Evolutionary conservation across 768 basidiomycete genomes (phyloP).

Genomic region (Cystobasidiopsis lactophilus): DNA sequence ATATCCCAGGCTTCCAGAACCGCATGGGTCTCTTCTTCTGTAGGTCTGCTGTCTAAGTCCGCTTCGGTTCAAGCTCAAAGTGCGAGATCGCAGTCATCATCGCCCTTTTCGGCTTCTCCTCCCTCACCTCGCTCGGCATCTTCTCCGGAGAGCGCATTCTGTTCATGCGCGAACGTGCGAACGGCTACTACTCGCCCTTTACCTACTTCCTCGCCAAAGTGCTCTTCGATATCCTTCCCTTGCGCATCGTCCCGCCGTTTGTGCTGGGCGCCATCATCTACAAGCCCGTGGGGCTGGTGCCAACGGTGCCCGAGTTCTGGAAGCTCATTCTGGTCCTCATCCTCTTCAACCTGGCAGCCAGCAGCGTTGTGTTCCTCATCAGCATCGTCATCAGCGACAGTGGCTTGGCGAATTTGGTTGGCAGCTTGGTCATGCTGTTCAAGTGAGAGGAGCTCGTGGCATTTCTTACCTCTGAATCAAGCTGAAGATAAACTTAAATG

Average conservation of each 20-base stretch:
- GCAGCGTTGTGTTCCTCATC: slow-evolving; percentile 69
- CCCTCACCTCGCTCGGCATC: slow-evolving; percentile 71
- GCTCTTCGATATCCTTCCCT: slow-evolving; percentile 84
- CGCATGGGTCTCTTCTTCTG: slow-evolving; percentile 81
- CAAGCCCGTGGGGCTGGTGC: slow-evolving; percentile 79
- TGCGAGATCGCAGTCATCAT: slow-evolving; percentile 35
- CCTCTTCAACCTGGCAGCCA: slow-evolving; percentile 87
- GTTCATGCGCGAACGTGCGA: slow-evolving; percentile 88
- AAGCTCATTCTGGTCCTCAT: slow-evolving; percentile 93
- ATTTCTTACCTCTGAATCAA: background rate
- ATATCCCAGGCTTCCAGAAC: slow-evolving; percentile 95
- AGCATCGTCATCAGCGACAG: slow-evolving; percentile 71
- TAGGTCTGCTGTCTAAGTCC: too few species aligned
- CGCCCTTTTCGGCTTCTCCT: slow-evolving; percentile 92
- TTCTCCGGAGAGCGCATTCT: slow-evolving; percentile 89
- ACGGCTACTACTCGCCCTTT: slow-evolving; percentile 91
- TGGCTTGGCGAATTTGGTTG: slow-evolving; percentile 77
- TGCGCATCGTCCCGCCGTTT: slow-evolving; percentile 82
- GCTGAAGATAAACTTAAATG: background rate
- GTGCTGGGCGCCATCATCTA: slow-evolving; percentile 93
- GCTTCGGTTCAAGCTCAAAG: too few species aligned
- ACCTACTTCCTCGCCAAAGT: slow-evolving; percentile 95
- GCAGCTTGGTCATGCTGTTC: slow-evolving; percentile 90
- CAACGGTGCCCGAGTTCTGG: slow-evolving; percentile 77
- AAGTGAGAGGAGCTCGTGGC: slow-evolving; percentile 41